A percentile compares a stretch with the other conserved stretches of the same genome.
These are phyloP conservation scores for Populus trichocarpa DNA, from an alignment of 441 rosid genomes.

Conservation along the genomic window DNA sequence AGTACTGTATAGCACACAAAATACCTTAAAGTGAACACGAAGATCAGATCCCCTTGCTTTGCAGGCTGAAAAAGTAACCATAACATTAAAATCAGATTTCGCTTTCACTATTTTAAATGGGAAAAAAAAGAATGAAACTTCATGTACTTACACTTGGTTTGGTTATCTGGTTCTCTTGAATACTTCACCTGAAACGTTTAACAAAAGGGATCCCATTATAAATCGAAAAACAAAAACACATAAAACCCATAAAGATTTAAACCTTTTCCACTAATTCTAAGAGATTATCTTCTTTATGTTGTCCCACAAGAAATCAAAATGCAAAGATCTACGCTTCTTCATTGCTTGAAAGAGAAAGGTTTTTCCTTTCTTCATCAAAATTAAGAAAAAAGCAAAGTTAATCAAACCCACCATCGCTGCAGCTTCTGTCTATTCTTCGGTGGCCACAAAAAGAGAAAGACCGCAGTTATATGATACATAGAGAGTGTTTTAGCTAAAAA, in stretches of 20 bases:
- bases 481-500: neutral
- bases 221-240: neutral
- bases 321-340: neutral
- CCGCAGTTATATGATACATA: neutral
- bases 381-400: neutral
- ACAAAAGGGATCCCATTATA: conserved; percentile 5
- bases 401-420: conserved; percentile 31
- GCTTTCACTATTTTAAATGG: neutral
- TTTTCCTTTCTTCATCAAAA: neutral
- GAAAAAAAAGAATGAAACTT: neutral
- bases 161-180: conserved; percentile 65
- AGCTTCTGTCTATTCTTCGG: conserved; percentile 5
- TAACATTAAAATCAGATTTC: neutral
- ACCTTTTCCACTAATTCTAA: neutral
- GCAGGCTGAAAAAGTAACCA: conserved; percentile 46
- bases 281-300: neutral
- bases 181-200: conserved; percentile 59
- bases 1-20: neutral
- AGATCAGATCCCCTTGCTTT: conserved; percentile 72
- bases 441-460: neutral
- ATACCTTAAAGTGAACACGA: conserved; percentile 71
- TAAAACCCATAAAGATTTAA: neutral
- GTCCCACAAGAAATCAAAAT: neutral
- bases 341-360: neutral
- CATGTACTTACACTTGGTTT: conserved; percentile 53